Percentiles rank a stretch among this genome's conserved stretches.
phyloP scores from a whole-genome alignment of 345 rosid genomes.

The Populus pruinosa region DNA sequence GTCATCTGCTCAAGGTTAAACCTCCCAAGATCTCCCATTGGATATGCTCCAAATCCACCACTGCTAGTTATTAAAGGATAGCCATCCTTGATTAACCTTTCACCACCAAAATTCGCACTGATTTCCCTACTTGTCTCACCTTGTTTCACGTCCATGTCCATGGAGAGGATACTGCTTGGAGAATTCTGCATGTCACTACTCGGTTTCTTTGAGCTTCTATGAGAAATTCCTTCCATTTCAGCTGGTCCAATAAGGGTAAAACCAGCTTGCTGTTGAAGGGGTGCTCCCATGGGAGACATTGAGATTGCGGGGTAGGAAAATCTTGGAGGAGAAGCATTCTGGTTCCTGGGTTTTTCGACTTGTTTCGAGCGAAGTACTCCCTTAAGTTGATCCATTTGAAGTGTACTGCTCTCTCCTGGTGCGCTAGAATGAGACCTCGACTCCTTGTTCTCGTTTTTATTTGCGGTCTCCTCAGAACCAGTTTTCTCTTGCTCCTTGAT shows the following conservation, averaged over 20 bases:
- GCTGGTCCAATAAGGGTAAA: constrained; percentile 41
- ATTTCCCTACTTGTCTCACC: constrained; percentile 24
- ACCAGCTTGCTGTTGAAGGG: constrained; percentile 22
- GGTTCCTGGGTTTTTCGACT: constrained; percentile 16
- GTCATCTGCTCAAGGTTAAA: constrained; percentile 40
- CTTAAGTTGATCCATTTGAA: constrained; percentile 25
- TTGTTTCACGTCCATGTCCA: constrained; percentile 36
- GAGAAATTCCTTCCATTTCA: constrained; percentile 33
- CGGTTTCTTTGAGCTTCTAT: constrained; percentile 39
- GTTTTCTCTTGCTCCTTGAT: constrained; percentile 37
- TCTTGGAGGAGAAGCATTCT: constrained; percentile 18
- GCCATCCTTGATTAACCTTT: constrained; percentile 23
- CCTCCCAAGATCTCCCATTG: constrained; percentile 42
- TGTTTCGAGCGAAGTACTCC: constrained; percentile 19
- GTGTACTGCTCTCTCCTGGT: constrained; percentile 2
- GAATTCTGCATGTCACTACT: constrained; percentile 29
- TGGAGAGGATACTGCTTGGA: constrained; percentile 33
- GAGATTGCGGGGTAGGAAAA: constrained; percentile 38
- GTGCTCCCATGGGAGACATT: constrained; percentile 29
- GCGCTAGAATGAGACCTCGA: constrained; percentile 3
- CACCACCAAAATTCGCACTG: constrained; percentile 18
- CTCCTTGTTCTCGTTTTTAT: constrained; percentile 21
- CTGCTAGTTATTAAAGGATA: constrained; percentile 5
- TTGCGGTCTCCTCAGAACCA: constrained; percentile 17
- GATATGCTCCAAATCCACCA: constrained; percentile 30